Conservation (phyloP, 345 rosid species). For the Raphanus sativus region DNA sequence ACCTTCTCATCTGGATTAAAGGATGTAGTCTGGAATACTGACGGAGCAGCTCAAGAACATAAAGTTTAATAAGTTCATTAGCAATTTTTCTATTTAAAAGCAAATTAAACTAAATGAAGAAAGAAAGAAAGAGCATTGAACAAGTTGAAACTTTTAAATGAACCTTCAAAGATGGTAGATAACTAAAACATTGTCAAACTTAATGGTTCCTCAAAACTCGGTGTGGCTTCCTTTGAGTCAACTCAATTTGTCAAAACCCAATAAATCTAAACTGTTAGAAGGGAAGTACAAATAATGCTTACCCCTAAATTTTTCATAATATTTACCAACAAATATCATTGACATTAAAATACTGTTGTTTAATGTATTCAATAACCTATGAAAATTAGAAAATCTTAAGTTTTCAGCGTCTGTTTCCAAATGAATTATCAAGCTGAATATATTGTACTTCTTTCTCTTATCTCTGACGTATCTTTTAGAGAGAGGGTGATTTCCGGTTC, state of each 20-base stretch:
- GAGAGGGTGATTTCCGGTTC: too few relatives aligned
- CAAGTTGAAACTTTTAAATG: neutral
- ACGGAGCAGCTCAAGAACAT: slow-evolving; percentile 44
- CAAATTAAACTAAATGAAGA: neutral
- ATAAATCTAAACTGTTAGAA: too few relatives aligned
- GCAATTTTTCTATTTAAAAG: neutral
- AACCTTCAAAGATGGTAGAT: neutral
- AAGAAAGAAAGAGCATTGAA: neutral
- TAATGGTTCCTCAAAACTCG: slow-evolving; percentile 16
- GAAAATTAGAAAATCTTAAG: too few relatives aligned
- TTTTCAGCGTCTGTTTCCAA: too few relatives aligned
- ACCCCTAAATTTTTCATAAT: neutral
- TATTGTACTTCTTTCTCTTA: too few relatives aligned
- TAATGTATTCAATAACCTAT: too few relatives aligned
- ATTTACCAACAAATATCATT: too few relatives aligned
- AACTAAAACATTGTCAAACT: neutral
- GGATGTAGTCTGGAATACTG: slow-evolving; percentile 83
- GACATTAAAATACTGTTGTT: too few relatives aligned
- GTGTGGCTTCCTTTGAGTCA: neutral
- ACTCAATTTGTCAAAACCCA: neutral
- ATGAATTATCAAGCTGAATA: too few relatives aligned
- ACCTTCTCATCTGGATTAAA: slow-evolving; percentile 71
- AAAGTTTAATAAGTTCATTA: neutral
- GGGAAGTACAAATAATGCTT: neutral
- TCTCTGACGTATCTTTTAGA: too few relatives aligned